Evolutionary conservation across 192 early-diverging fungal genomes (phyloP).

Genomic region (Allomyces arbusculus): DNA sequence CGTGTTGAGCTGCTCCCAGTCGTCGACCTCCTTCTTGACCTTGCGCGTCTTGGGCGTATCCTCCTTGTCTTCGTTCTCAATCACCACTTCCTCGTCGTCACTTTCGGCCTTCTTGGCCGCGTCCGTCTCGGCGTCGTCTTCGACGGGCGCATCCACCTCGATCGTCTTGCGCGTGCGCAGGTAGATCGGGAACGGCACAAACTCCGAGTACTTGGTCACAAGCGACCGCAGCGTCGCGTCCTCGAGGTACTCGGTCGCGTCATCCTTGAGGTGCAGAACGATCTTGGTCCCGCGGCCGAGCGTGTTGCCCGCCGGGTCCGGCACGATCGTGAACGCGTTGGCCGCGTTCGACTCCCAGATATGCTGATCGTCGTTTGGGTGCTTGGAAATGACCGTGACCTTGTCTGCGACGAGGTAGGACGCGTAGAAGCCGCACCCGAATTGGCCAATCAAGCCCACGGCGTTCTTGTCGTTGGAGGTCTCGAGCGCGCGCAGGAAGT

Average conservation of each 20-base stretch:
- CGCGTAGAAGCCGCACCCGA: constrained; percentile 99
- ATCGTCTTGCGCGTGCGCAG: constrained; percentile 37
- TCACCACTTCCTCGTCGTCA: constrained; percentile 26
- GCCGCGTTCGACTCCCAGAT: constrained; percentile 90
- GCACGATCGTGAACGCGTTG: constrained; percentile 68
- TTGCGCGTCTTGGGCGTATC: constrained; percentile 27
- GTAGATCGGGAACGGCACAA: constrained; percentile 96
- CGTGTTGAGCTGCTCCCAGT: constrained; percentile 68
- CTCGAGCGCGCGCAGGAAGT: constrained; percentile 63
- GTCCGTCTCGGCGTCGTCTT: constrained; percentile 18
- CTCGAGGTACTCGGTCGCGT: constrained; percentile 63
- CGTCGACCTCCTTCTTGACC: constrained; percentile 27
- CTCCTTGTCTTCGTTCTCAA: constrained; percentile 19
- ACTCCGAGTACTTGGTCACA: constrained; percentile 79
- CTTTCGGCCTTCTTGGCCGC: constrained; percentile 12
- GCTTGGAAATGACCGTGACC: constrained; percentile 77
- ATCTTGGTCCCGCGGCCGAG: constrained; percentile 90
- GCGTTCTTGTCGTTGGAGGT: constrained; percentile 38
- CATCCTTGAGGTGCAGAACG: constrained; percentile 70
- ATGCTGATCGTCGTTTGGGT: constrained; percentile 55
- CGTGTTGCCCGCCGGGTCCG: constrained; percentile 76
- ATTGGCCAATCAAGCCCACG: constrained; percentile 80
- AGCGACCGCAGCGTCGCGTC: constrained; percentile 40
- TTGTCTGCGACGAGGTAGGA: constrained; percentile 90
- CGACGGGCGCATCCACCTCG: constrained; percentile 9